A percentile compares a stretch with the other conserved stretches of the same genome.
These are phyloP conservation scores for Clavispora vitiphila DNA, from an alignment of 805 yeast species.

Conservation along the genomic window DNA sequence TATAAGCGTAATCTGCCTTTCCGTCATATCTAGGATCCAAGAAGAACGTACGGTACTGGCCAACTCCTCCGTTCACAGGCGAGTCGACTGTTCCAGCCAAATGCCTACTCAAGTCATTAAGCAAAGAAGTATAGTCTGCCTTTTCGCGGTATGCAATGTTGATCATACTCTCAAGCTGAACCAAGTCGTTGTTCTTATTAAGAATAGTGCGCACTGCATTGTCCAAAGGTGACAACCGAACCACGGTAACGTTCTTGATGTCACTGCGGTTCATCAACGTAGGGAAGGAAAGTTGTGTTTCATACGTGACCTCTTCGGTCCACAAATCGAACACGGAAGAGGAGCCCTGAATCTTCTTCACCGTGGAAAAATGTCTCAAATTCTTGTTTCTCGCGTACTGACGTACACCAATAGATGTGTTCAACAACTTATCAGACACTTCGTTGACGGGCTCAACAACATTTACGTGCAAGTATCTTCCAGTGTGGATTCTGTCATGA, in stretches of 20 bases:
- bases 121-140: slow-evolving; percentile 42
- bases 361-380: slow-evolving; percentile 61
- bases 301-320: slow-evolving; percentile 84
- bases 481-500: slow-evolving; percentile 51
- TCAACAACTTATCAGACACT: slow-evolving; percentile 40
- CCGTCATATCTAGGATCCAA: slow-evolving; percentile 32
- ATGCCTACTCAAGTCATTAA: slow-evolving; percentile 64
- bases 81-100: slow-evolving; percentile 85
- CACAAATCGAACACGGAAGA: slow-evolving; percentile 70
- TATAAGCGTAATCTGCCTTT: slow-evolving; percentile 25
- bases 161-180: slow-evolving; percentile 59
- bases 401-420: slow-evolving; percentile 57
- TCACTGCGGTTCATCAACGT: slow-evolving; percentile 83
- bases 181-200: slow-evolving; percentile 66
- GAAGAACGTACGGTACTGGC: slow-evolving; percentile 71
- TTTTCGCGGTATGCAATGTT: slow-evolving; percentile 49
- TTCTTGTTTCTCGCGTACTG: slow-evolving; percentile 73
- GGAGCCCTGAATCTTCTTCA: slow-evolving; percentile 70
- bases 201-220: slow-evolving; percentile 70
- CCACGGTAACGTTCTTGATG: slow-evolving; percentile 43
- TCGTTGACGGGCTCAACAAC: slow-evolving; percentile 67
- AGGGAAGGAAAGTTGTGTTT: slow-evolving; percentile 74
- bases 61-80: slow-evolving; percentile 90
- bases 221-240: slow-evolving; percentile 74
- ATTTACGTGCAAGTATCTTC: slow-evolving; percentile 67